phyloP scores from a whole-genome alignment of 2,329 filamentous ascomycete species.

The Plectosphaerella sp. region DNA sequence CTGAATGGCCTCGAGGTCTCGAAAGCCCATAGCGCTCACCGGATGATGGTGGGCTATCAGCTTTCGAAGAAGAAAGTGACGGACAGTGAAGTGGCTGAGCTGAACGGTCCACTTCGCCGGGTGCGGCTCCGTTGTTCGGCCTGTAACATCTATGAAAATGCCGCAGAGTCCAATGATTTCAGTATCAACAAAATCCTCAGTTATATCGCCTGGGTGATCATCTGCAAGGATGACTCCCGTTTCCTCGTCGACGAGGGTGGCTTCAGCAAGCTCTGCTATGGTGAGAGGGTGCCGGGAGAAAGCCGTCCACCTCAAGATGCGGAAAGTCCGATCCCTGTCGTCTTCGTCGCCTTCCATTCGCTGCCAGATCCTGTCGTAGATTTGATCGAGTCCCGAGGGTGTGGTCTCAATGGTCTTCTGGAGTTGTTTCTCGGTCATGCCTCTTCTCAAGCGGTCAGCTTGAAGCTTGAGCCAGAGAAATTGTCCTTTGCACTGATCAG shows the following conservation, averaged over 20 bases:
- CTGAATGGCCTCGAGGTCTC: background rate
- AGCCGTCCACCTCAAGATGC: constrained; percentile 22
- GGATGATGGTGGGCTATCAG: background rate
- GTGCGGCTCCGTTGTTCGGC: fast-evolving
- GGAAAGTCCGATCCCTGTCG: constrained; percentile 16
- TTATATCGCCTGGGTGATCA: constrained; percentile 18
- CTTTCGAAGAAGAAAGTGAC: constrained; percentile 12
- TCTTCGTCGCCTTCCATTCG: constrained; percentile 12
- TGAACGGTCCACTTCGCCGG: constrained; percentile 4
- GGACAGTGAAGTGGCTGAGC: constrained; percentile 15
- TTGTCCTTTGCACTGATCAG: constrained; percentile 22
- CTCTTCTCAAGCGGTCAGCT: constrained; percentile 14
- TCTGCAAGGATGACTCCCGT: constrained; percentile 10
- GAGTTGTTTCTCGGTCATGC: constrained; percentile 22
- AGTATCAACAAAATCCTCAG: constrained; percentile 21
- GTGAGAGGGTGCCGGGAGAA: constrained; percentile 17
- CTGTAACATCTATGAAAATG: constrained; percentile 20
- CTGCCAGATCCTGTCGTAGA: constrained; percentile 26
- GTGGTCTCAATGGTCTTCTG: constrained; percentile 18
- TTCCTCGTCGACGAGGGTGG: constrained; percentile 14
- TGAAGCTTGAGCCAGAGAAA: constrained; percentile 28
- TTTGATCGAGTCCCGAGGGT: constrained; percentile 17
- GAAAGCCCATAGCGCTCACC: background rate
- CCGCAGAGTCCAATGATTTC: constrained; percentile 23
- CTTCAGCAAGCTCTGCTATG: constrained; percentile 17